Evolutionary conservation across 768 basidiomycete species (phyloP).

Genomic region (Lactarius pseudohatsudake): DNA sequence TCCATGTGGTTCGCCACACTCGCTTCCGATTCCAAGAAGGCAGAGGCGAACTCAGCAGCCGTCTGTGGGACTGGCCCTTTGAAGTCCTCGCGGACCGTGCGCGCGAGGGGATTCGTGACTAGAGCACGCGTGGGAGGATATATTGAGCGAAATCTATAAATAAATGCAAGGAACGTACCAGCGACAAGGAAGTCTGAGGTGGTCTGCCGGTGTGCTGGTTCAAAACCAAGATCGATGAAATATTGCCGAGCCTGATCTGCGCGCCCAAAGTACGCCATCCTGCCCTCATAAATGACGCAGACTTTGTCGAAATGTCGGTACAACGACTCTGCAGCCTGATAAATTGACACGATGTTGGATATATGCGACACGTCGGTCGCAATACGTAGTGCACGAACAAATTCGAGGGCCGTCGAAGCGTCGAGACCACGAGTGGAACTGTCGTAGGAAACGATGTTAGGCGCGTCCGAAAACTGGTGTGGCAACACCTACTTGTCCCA

Average conservation of each 20-base stretch:
- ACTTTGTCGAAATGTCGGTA: conserved; percentile 86
- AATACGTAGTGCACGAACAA: conserved; percentile 71
- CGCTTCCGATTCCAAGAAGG: conserved; percentile 38
- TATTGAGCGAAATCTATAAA: neutral
- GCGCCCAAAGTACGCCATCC: conserved; percentile 79
- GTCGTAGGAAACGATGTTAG: conserved; percentile 50
- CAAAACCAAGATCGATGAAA: conserved; percentile 74
- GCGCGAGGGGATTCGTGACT: conserved; percentile 61
- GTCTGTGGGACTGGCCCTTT: conserved; percentile 48
- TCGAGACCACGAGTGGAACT: conserved; percentile 81
- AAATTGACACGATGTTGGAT: conserved; percentile 9
- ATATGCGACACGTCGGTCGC: conserved; percentile 64
- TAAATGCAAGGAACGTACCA: conserved; percentile 29
- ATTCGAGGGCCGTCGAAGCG: conserved; percentile 87
- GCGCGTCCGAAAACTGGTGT: neutral
- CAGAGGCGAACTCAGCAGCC: conserved; percentile 53
- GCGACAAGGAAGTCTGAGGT: conserved; percentile 75
- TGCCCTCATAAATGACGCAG: conserved; percentile 76
- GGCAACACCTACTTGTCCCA: neutral
- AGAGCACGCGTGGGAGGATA: conserved; percentile 19
- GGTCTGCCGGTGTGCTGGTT: conserved; percentile 74
- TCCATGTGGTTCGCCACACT: conserved; percentile 48
- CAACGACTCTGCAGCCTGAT: conserved; percentile 75
- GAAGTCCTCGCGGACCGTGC: conserved; percentile 48
- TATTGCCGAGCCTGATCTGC: conserved; percentile 71